Evolutionary conservation across 306 rosid species (phyloP).

Genomic region (Abrus pulchellus): DNA sequence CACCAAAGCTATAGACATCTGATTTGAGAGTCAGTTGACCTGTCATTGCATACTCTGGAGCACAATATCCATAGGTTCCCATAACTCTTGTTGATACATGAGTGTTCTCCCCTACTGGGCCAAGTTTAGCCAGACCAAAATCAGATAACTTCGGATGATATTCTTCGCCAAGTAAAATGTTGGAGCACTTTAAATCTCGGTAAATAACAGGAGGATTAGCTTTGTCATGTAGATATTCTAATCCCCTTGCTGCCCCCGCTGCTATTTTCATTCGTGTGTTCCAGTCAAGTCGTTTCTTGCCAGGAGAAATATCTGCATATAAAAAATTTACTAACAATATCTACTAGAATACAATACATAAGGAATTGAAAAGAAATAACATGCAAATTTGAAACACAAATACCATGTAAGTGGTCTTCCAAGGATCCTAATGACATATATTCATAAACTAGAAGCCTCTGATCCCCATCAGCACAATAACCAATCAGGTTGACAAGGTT

Average conservation of each 20-base stretch:
- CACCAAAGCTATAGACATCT: slow-evolving; percentile 97
- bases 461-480: slow-evolving; percentile 98
- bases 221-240: slow-evolving; percentile 90
- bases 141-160: slow-evolving; percentile 93
- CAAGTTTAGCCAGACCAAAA: slow-evolving; percentile 94
- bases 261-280: slow-evolving; percentile 92
- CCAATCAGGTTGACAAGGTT: slow-evolving; percentile 94
- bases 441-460: slow-evolving; percentile 95
- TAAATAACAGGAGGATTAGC: slow-evolving; percentile 98
- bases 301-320: slow-evolving; percentile 75
- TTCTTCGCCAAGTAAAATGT: slow-evolving; percentile 88
- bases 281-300: slow-evolving; percentile 85
- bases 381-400: slow-evolving; percentile 30
- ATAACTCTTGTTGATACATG: slow-evolving; percentile 96
- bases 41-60: slow-evolving; percentile 95
- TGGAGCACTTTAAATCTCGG: slow-evolving; percentile 91
- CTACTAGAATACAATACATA: slow-evolving; percentile 20
- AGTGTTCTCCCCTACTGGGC: slow-evolving; percentile 94
- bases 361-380: slow-evolving; percentile 8
- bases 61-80: slow-evolving; percentile 98
- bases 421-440: slow-evolving; percentile 91
- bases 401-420: slow-evolving; percentile 95
- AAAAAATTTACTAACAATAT: slow-evolving; percentile 40
- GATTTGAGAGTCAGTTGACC: slow-evolving; percentile 92
- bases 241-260: slow-evolving; percentile 90